Evolutionary conservation across 2,329 filamentous ascomycete species (phyloP).

Genomic region (Sporothrix dimorphospora): DNA sequence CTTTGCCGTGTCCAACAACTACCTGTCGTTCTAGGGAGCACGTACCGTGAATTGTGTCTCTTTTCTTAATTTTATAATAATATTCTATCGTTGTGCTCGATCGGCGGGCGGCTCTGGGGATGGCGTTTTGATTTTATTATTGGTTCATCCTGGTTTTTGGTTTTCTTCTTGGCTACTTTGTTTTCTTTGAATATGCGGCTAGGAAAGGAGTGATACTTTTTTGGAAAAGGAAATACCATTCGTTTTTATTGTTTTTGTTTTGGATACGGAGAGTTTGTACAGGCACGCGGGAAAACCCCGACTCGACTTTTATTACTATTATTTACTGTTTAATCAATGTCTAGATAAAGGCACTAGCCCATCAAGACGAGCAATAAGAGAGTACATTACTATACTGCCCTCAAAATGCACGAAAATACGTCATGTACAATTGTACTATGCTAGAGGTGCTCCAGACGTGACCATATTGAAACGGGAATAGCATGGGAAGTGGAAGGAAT

Average conservation of each 20-base stretch:
- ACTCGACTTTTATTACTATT: not conserved
- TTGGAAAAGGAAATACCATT: not conserved
- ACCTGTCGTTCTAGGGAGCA: slow-evolving; percentile 25
- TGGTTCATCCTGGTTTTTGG: not conserved
- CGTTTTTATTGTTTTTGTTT: not conserved
- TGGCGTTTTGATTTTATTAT: not conserved
- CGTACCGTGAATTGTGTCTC: not conserved
- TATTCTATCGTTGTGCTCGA: no score
- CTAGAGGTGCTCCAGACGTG: not conserved
- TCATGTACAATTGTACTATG: not conserved
- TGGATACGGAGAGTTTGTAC: not conserved
- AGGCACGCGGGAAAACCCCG: not conserved
- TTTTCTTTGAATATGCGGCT: not conserved
- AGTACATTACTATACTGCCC: not conserved
- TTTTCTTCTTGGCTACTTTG: not conserved
- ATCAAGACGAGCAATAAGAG: not conserved
- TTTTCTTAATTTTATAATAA: not conserved
- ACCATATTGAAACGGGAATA: slow-evolving; percentile 4
- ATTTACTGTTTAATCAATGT: not conserved
- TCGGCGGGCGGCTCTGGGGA: not conserved
- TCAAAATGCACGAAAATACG: not conserved
- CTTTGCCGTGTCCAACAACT: slow-evolving; percentile 32
- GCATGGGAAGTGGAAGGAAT: not conserved
- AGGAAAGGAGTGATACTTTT: not conserved
- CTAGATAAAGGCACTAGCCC: not conserved